Base-by-base conservation (phyloP, 306 rosid species). In the Malus sylvestris region DNA sequence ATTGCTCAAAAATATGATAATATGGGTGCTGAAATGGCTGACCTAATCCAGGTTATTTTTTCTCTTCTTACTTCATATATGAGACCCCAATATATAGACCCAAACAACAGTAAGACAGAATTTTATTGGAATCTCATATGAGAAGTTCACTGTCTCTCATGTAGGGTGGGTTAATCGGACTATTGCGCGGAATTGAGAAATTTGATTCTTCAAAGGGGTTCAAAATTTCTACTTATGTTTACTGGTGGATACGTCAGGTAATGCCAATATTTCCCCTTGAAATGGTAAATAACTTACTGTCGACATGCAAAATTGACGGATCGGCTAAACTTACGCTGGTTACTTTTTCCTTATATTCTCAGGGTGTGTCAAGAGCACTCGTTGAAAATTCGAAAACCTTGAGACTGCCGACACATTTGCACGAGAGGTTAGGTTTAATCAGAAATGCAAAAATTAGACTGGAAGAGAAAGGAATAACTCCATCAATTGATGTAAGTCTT, bases 211-310 rank as follows among this genome's bases (percentile, higher is more conserved):
- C 97, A 33, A 95, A 89, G 80, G 99, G 99, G 58, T 95, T 83
- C 86, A 92, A 86, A 87, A 90, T 92, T 83, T 95, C 99, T 74
- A 95, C 99, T 10, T 95, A 95, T 81, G 99, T 95, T 70, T 95
- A 92, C 81, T 95, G 99, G 99, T 95, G 99, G 99, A 95, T 95
- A 85, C 99, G 97, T 53, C 99, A 95, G 97, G 99, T 90, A 78
- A 71, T 88, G 79, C 61, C 68, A 52, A 42, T 69, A 32, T 57
- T 46, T 70, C 68, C 61, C 45, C 68, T 57, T 63, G 57, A 70
- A 30, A 72, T 67, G 73, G 73, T 52, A 75, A 40, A 8, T 40
- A 40, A 40, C 44, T 40, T 40, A 40, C 40, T 68, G 63, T 68
- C 58, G 49, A 67, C 19, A 0, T 59, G 57, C 30, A 40, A 40